Evolutionary conservation across 352 stramenopile genomes (phyloP).

Genomic region (Phytophthora pseudosyringae): DNA sequence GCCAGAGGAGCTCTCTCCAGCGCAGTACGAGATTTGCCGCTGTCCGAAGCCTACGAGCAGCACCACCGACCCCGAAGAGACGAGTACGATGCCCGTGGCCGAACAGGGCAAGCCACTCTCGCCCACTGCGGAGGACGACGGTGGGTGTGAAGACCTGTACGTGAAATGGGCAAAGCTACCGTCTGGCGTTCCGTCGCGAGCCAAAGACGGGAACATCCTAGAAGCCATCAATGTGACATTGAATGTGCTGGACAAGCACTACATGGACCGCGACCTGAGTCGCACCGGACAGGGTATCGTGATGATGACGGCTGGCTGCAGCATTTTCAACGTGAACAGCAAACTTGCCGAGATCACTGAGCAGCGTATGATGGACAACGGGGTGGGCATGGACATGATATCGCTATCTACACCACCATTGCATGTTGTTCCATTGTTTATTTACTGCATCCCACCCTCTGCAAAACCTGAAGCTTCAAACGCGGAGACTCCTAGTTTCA

Average conservation of each 20-base stretch:
- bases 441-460: slow-evolving; percentile 61
- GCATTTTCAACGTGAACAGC: slow-evolving; percentile 96
- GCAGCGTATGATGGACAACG: slow-evolving; percentile 99
- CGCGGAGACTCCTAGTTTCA: slow-evolving; percentile 14
- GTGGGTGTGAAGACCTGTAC: slow-evolving; percentile 29
- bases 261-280: slow-evolving; percentile 97
- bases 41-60: slow-evolving; percentile 16
- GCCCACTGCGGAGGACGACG: slow-evolving; percentile 7
- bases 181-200: slow-evolving; percentile 87
- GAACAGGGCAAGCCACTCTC: background rate
- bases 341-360: slow-evolving; percentile 96
- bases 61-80: background rate
- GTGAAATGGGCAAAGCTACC: slow-evolving; percentile 71
- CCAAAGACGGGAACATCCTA: slow-evolving; percentile 96
- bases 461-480: slow-evolving; percentile 1
- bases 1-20: slow-evolving; percentile 52
- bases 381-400: slow-evolving; percentile 99
- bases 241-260: slow-evolving; percentile 99
- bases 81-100: background rate
- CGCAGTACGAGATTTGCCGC: slow-evolving; percentile 63
- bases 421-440: slow-evolving; percentile 98
- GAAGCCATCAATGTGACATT: slow-evolving; percentile 99
- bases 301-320: slow-evolving; percentile 94
- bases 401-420: slow-evolving; percentile 94
- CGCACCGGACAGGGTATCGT: slow-evolving; percentile 97